Evolutionary conservation across 352 stramenopile genomes (phyloP), one percentile per base, ranked within the genome.

Genomic region (Globisporangium carolinianum): DNA sequence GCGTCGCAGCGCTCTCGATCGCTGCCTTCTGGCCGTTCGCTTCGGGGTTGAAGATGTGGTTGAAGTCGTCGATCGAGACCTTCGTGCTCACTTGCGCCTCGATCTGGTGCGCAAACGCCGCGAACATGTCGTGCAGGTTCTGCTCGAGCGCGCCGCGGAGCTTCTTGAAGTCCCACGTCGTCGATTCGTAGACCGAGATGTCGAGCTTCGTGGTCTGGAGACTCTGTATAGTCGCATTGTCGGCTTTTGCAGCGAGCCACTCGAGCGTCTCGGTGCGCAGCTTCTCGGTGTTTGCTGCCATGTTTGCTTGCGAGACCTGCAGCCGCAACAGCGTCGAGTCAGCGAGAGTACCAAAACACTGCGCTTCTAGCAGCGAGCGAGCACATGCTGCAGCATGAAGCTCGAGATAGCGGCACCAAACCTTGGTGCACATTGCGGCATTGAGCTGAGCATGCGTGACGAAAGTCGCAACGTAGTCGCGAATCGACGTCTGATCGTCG

Each of bases 391-490:
- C 24, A 24, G 0, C 24, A 24, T 42, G 38, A 42, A 42, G 38
- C 38, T 42, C 24, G 24, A 24, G 24, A 24, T 24, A 24, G 24
- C 24, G 24, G 38, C 38, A 7, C 10, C 38, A 11, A 42, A 69
- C 65, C 48, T 76, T 86, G 11, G 73, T 87, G 41, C 71, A 85
- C 10, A 89, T 46, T 17, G 79, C 75, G 36, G 76, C 76, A 3
- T 87, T 75, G 24, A 89, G 63, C 58, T 89, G 79, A 5, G 76
- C 66, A 47, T 83, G 71, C 1, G 79, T 84, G 37, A 87, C 73
- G 46, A 72, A 85, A 0, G 73, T 78, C 17, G 57, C 60, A 5
- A 85, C 55, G 35, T 80, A 61, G 36, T 75, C 63, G 1, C 55
- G 42, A 24, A 81, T 74, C 15, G 64, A 59, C 9, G 60, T 39